A percentile compares a stretch with the other conserved stretches of the same genome.
Evolutionary conservation across 2,329 filamentous ascomycete genomes (phyloP).

Genomic region (Macroventuria anomochaeta): DNA sequence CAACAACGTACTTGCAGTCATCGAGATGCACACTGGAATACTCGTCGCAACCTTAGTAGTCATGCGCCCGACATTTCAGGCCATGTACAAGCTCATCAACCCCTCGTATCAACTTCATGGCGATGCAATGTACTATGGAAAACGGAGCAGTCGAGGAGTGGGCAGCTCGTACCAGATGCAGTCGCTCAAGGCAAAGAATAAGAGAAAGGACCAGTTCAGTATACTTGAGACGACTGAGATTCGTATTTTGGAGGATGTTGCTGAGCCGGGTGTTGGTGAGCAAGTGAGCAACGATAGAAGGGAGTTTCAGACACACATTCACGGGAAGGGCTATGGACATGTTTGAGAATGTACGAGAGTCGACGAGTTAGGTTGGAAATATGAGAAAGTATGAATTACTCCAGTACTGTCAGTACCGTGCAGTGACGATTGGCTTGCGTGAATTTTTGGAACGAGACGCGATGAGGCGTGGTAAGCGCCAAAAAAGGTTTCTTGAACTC

Average conservation of each 20-base stretch:
- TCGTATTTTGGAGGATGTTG: background rate
- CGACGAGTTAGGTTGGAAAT: too few species aligned
- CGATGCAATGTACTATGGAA: constrained; percentile 4
- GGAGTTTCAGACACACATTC: background rate
- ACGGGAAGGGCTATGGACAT: background rate
- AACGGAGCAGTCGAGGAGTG: background rate
- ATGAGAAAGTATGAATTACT: too few species aligned
- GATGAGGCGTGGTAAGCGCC: too few species aligned
- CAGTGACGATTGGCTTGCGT: too few species aligned
- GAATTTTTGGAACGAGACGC: too few species aligned
- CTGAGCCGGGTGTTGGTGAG: background rate
- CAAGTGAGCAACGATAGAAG: background rate
- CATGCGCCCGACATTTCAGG: constrained; percentile 16
- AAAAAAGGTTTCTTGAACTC: too few species aligned
- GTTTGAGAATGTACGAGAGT: too few species aligned
- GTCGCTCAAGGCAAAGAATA: background rate
- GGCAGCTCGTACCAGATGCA: constrained; percentile 7
- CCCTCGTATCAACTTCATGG: background rate
- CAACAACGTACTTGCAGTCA: constrained; percentile 13
- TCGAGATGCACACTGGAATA: constrained; percentile 20
- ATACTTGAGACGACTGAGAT: constrained; percentile 21
- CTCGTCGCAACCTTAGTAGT: constrained; percentile 17
- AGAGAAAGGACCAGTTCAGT: constrained; percentile 9
- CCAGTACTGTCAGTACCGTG: too few species aligned
- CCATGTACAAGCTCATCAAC: constrained; percentile 1